Percentiles rank a stretch among this genome's conserved stretches.
These are phyloP conservation scores for Puccinia triticina DNA, from an alignment of 1,284 basidiomycete genomes.

Conservation along the genomic window DNA sequence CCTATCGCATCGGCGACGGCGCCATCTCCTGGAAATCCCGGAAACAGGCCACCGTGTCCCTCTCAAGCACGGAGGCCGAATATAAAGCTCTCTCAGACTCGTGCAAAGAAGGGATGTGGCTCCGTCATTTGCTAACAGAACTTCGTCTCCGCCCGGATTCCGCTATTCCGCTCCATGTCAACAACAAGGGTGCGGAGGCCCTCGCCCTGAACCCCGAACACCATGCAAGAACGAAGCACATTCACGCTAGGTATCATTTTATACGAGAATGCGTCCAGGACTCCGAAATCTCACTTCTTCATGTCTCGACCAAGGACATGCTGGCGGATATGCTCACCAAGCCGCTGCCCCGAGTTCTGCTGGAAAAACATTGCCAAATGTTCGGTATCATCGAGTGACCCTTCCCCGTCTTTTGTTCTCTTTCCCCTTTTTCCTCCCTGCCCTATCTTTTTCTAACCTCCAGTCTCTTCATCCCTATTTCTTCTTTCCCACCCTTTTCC, in stretches of 20 bases:
- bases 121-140: not conserved
- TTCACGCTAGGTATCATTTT: not conserved
- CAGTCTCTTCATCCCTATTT: too few species aligned
- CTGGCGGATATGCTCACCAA: not conserved
- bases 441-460: too few species aligned
- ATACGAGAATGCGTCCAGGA: slow-evolving; percentile 1
- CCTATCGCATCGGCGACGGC: not conserved
- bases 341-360: not conserved
- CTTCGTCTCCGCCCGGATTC: not conserved
- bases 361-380: not conserved
- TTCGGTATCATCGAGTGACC: not conserved
- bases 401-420: too few species aligned
- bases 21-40: slow-evolving; percentile 3
- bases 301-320: not conserved
- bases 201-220: not conserved
- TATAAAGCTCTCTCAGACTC: slow-evolving; percentile 1
- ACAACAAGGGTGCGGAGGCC: not conserved
- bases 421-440: too few species aligned
- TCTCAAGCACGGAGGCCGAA: not conserved
- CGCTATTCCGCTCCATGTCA: not conserved
- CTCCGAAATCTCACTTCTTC: not conserved
- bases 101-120: slow-evolving; percentile 2
- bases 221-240: not conserved
- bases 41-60: slow-evolving; percentile 10
- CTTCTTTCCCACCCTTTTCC: too few species aligned